phyloP scores from a whole-genome alignment of 2,329 filamentous ascomycete species.

The Onygenales sp. region DNA sequence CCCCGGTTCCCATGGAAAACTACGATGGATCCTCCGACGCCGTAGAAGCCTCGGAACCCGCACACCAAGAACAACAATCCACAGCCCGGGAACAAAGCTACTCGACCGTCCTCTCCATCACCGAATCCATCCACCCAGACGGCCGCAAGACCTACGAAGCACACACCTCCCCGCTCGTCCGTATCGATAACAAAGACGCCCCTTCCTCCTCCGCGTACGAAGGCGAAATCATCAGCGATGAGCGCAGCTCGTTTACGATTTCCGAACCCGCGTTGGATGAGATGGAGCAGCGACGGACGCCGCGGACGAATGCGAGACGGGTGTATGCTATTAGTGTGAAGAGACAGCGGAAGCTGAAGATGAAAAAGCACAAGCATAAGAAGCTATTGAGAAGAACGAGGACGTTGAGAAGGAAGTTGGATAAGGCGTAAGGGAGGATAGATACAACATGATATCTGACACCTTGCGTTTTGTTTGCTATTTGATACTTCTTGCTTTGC shows the following conservation, averaged over 20 bases:
- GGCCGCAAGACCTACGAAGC: constrained; percentile 45
- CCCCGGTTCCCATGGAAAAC: constrained; percentile 54
- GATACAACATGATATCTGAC: not conserved
- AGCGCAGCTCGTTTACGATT: constrained; percentile 2
- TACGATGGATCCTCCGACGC: constrained; percentile 11
- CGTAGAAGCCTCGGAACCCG: constrained; percentile 17
- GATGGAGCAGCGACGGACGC: constrained; percentile 57
- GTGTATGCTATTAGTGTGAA: constrained; percentile 80
- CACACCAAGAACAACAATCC: constrained; percentile 9
- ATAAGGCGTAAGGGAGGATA: constrained; percentile 39
- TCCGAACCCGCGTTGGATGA: constrained; percentile 37
- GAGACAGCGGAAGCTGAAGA: constrained; percentile 87
- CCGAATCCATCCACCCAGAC: constrained; percentile 41
- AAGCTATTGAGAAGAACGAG: constrained; percentile 92
- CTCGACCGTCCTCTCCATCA: constrained; percentile 43
- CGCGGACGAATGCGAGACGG: constrained; percentile 48
- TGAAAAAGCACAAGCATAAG: constrained; percentile 99
- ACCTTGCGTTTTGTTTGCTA: not conserved
- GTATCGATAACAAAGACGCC: constrained; percentile 28
- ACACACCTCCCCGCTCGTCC: constrained; percentile 41
- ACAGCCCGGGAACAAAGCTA: constrained; percentile 31
- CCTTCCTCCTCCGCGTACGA: constrained; percentile 19
- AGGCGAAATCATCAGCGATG: constrained; percentile 10
- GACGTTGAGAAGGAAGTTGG: constrained; percentile 76
- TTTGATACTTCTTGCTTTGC: not conserved